Evolutionary conservation across 2,329 filamentous ascomycete genomes (phyloP), one percentile per base, ranked within the genome.

Genomic region (Apiospora hydei): DNA sequence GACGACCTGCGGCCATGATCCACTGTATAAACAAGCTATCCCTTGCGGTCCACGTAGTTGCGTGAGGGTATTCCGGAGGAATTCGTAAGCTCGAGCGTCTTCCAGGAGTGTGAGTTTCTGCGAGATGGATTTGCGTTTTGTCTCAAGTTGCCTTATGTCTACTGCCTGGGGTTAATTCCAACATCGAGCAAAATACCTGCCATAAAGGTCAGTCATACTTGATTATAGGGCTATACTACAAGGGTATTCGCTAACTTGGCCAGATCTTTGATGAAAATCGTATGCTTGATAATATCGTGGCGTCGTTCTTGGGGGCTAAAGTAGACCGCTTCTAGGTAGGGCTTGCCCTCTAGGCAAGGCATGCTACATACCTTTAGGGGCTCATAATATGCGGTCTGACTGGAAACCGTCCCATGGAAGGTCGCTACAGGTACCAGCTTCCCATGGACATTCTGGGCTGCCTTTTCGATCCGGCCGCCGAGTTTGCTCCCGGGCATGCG

Each of bases 1-100:
- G 43, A 81, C 76, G 26, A 78, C 77, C 72, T 79, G 76, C 49
- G 76, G 78, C 71, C 79, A 78, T 46, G 78, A 67, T 70, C 76
- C 67, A 53, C 69, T 71, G 70, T 79, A 81, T 53, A 80, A 76
- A 16, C 66, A 72, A 53, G 75, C 73, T 67, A 80, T 75, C 21
- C 7, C 75, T n/a, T 73, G 46, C 6, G 46, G 21, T 3, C 46
- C 21, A 1, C 46, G 46, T 7, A 49, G 21, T n/a, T 49, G 21
- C 1, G 8, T 18, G 1, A 49, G 2, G 46, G 46, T n/a, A 18
- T n/a, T n/a, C 18, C 10, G 1, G 46, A 49, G 46, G 21, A 49
- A 49, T 18, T n/a, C 46, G 46, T n/a, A 49, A 2, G 21, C 46
- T 10, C 18, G 46, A n/a, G 46, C 46, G 21, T n/a, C 21, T n/a